Evolutionary conservation across 441 rosid species (phyloP), one percentile per base, ranked within the genome.

Genomic region (Melastoma candidum): DNA sequence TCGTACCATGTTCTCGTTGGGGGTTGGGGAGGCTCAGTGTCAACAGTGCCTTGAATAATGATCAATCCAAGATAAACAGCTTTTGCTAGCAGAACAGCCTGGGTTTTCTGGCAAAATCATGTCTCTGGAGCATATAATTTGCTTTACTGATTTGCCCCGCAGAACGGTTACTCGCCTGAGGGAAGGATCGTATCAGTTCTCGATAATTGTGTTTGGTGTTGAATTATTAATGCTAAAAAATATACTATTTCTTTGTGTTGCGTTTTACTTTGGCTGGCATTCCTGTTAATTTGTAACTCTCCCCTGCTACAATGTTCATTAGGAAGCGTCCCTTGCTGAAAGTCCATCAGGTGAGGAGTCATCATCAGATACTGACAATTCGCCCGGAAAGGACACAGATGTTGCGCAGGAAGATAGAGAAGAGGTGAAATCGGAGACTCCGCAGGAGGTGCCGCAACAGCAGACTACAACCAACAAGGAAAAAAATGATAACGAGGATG

Each of bases 341-440:
- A 85, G 97, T 67, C 89, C 76, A 10, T 75, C 71, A 41, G 79
- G 76, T 25, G 97, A 72, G 58, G 94, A 78, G 59, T 76, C 85
- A 50, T 79, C 85, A 7, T 77, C 83, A 67, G 80, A 84, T 67
- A 77, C 74, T 68, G 94, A 67, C 46, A 95, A 85, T 64, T 81
- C 85, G 48, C 68, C 68, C 48, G 95, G 77, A 58, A 71, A 52
- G 29, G 90, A 82, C 70, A 83, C 68, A 27, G 95, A 86, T 52
- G 75, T 59, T 24, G 90, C 74, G 44, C 67, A 63, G 56, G 85
- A 77, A 75, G 82, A 72, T 60, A 73, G 64, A 64, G 69, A 64
- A 44, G 76, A 56, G 63, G 65, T 58, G 51, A 77, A 78, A 70
- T 3, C 54, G 47, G 84, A 71, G 59, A 53, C 51, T 56, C 61